Conservation (phyloP, 805 yeast genomes). For the Pichia eremophila region DNA sequence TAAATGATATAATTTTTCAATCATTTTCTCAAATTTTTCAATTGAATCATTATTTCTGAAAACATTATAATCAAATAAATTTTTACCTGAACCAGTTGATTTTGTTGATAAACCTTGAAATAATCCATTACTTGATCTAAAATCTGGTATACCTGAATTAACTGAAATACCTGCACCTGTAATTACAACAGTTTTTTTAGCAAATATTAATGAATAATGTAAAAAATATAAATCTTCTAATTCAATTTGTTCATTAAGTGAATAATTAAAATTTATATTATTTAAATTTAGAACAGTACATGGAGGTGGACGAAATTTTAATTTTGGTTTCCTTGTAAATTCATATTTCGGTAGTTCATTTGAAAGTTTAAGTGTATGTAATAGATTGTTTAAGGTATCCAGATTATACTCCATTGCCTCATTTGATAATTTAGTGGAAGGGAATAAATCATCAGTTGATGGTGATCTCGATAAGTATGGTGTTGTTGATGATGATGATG, state of each 20-base stretch:
- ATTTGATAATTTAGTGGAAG: background rate
- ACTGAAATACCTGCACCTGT: constrained; percentile 92
- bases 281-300: constrained; percentile 36
- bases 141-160: constrained; percentile 76
- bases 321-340: constrained; percentile 33
- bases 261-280: constrained; percentile 16
- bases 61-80: constrained; percentile 71
- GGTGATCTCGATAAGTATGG: no score
- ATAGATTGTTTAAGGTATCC: background rate
- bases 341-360: constrained; percentile 9
- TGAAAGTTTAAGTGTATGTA: constrained; percentile 2
- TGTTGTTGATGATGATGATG: no score
- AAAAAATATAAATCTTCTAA: constrained; percentile 38
- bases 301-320: constrained; percentile 36
- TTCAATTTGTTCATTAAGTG: constrained; percentile 28
- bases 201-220: constrained; percentile 41
- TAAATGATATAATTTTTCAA: constrained; percentile 49
- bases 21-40: constrained; percentile 62
- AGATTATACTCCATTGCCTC: background rate
- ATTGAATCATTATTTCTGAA: constrained; percentile 57
- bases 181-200: constrained; percentile 53
- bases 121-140: constrained; percentile 70
- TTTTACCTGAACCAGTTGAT: constrained; percentile 37
- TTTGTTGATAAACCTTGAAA: constrained; percentile 43
- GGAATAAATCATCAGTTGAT: background rate